phyloP scores from a whole-genome alignment of 768 basidiomycete genomes.

The Stropharia rugosoannulata region DNA sequence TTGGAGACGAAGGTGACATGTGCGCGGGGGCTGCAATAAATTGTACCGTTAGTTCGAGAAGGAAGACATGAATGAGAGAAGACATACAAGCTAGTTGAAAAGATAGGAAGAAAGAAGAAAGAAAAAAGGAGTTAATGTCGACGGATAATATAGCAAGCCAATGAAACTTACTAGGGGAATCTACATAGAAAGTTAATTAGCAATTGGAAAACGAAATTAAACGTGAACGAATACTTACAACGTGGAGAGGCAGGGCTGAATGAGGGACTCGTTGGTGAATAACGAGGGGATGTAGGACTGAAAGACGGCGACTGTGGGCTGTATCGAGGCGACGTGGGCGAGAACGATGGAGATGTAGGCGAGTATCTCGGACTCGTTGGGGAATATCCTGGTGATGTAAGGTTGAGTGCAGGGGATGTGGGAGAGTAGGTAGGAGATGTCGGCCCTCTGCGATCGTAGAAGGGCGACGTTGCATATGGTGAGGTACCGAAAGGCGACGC shows the following conservation, averaged over 20 bases:
- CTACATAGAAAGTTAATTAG: constrained; percentile 35
- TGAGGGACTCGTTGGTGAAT: constrained; percentile 87
- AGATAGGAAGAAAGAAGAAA: constrained; percentile 3
- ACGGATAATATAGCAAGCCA: neutral
- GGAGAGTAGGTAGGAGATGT: constrained; percentile 89
- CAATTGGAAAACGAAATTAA: neutral
- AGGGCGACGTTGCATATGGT: constrained; percentile 83
- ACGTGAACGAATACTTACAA: constrained; percentile 49
- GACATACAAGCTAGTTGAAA: constrained; percentile 59
- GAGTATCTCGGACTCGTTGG: constrained; percentile 88
- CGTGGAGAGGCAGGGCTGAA: constrained; percentile 94
- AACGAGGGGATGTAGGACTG: constrained; percentile 86
- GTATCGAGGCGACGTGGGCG: constrained; percentile 81
- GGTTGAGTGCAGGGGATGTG: constrained; percentile 79
- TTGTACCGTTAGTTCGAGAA: constrained; percentile 9
- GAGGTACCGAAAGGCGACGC: constrained; percentile 83
- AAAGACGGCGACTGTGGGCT: constrained; percentile 90
- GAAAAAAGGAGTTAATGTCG: constrained; percentile 29
- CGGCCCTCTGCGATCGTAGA: constrained; percentile 60
- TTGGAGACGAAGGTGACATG: constrained; percentile 87
- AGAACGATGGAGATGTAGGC: constrained; percentile 82
- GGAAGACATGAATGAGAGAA: neutral
- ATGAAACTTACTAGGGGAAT: constrained; percentile 73
- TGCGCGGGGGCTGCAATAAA: constrained; percentile 62
- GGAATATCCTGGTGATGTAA: constrained; percentile 82